phyloP scores from a whole-genome alignment of 2,329 filamentous ascomycete genomes.

The Tolypocladium ophioglossoides region DNA sequence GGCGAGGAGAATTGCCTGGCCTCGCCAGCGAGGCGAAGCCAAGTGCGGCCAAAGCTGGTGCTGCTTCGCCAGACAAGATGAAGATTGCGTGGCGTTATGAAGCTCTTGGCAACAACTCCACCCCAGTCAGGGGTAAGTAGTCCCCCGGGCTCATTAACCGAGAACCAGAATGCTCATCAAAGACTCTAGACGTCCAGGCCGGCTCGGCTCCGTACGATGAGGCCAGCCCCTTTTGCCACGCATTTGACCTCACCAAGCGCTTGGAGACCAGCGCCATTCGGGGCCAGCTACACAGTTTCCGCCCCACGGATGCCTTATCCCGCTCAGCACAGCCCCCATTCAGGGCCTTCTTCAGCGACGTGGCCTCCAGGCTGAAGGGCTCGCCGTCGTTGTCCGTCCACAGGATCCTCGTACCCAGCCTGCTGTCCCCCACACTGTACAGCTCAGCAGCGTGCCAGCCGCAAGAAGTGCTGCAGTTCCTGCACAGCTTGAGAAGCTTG shows the following conservation, averaged over 20 bases:
- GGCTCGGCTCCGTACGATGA: conserved; percentile 9
- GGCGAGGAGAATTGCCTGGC: conserved; percentile 77
- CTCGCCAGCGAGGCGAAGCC: conserved; percentile 36
- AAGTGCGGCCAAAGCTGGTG: conserved; percentile 27
- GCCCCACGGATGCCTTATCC: conserved; percentile 27
- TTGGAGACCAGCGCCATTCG: conserved; percentile 39
- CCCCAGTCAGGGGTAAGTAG: conserved; percentile 3
- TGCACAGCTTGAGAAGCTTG: conserved; percentile 68
- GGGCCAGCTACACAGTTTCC: conserved; percentile 39
- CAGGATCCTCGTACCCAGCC: conserved; percentile 70
- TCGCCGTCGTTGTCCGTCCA: conserved; percentile 57
- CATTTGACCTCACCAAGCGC: conserved; percentile 60
- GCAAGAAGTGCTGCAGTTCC: conserved; percentile 63
- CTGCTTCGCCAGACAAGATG: conserved; percentile 61
- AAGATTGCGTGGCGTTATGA: conserved; percentile 99
- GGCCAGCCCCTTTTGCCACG: conserved; percentile 50
- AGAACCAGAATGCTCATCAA: background rate
- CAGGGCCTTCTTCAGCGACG: conserved; percentile 47
- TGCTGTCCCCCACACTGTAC: conserved; percentile 83
- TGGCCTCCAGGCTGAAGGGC: conserved; percentile 44
- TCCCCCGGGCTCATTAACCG: too few relatives aligned
- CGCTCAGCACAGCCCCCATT: conserved; percentile 31
- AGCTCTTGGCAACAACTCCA: conserved; percentile 50
- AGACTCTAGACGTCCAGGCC: conserved; percentile 4
- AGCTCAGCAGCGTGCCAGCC: conserved; percentile 59